A percentile compares a stretch with the other conserved stretches of the same genome.
These are phyloP conservation scores for Cinchona pubescens DNA, from an alignment of 257 asterid species.

Conservation along the genomic window DNA sequence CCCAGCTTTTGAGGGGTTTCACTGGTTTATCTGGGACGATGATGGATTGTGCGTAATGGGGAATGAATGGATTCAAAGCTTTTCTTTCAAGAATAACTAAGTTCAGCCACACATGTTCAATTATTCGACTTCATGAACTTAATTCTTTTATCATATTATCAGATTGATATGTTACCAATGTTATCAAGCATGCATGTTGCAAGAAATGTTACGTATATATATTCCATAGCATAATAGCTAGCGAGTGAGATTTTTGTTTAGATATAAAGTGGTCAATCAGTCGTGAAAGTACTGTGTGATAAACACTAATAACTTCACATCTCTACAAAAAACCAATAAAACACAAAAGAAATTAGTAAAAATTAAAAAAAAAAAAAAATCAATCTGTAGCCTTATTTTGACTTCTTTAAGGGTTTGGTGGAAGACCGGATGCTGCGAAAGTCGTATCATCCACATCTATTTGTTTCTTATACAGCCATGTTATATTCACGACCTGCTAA, in stretches of 20 bases:
- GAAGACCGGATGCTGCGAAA: not conserved
- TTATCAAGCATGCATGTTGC: not conserved
- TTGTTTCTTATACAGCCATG: not conserved
- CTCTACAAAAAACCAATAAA: not conserved
- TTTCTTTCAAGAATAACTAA: not conserved
- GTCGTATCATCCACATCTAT: not conserved
- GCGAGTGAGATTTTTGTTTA: not conserved
- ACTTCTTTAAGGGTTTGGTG: not conserved
- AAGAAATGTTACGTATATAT: no score
- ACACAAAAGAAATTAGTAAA: no score
- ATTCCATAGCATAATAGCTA: no score
- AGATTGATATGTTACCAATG: not conserved
- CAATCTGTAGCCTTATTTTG: no score
- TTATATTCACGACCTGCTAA: no score
- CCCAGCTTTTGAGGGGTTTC: not conserved
- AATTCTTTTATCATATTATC: not conserved
- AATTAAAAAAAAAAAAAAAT: no score
- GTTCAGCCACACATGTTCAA: no score
- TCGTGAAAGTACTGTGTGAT: no score
- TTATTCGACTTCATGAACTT: no score
- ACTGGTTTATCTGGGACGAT: not conserved
- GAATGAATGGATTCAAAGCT: conserved; percentile 3
- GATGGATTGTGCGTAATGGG: not conserved
- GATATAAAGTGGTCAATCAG: no score
- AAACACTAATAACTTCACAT: not conserved